phyloP scores from a whole-genome alignment of 805 yeast genomes.

The Saturnispora zaruensis region DNA sequence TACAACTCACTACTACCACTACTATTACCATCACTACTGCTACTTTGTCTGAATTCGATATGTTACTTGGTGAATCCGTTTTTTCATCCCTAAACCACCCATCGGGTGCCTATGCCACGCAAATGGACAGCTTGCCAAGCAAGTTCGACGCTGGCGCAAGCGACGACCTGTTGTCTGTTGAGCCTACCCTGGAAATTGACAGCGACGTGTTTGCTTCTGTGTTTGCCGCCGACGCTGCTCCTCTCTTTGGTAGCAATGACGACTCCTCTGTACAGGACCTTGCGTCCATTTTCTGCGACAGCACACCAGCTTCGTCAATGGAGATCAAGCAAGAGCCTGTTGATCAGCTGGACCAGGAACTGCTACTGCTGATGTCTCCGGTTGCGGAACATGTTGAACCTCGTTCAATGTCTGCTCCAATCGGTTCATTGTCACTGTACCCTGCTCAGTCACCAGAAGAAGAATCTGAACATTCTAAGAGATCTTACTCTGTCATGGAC shows the following conservation, averaged over 20 bases:
- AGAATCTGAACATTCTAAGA: constrained; percentile 10
- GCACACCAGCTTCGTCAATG: not conserved
- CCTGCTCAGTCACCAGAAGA: constrained; percentile 4
- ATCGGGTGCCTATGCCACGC: not conserved
- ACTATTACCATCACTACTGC: not conserved
- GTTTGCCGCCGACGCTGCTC: constrained; percentile 47
- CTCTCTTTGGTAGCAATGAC: constrained; percentile 38
- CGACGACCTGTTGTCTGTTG: not conserved
- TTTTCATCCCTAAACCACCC: constrained; percentile 2
- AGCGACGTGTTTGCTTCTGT: constrained; percentile 45
- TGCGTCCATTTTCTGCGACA: constrained; percentile 18
- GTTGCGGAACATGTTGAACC: constrained; percentile 1
- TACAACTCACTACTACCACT: not conserved
- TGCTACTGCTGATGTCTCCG: not conserved
- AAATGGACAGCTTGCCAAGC: not conserved
- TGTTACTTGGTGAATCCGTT: constrained; percentile 8
- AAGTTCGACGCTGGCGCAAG: constrained; percentile 1
- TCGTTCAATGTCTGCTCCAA: constrained; percentile 11
- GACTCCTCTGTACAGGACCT: not conserved
- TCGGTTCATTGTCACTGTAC: constrained; percentile 3
- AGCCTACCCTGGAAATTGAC: constrained; percentile 46
- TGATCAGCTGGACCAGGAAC: constrained; percentile 2
- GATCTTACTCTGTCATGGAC: constrained; percentile 20
- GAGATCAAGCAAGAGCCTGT: constrained; percentile 5
- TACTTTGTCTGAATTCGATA: constrained; percentile 5